phyloP scores from a whole-genome alignment of 306 rosid genomes.

The Sechiopsis laciniata region DNA sequence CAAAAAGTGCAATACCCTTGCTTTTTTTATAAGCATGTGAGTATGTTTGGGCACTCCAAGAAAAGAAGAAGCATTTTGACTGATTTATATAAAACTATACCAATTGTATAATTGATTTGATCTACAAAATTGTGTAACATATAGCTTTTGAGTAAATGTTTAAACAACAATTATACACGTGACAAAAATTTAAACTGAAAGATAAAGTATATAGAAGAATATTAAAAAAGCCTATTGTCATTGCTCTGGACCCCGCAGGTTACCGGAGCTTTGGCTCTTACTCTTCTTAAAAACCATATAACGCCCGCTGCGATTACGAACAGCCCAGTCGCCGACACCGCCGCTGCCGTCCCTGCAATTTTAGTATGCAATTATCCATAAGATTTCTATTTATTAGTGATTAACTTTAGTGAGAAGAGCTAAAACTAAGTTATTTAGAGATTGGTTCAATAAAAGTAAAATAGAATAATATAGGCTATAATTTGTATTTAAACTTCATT shows the following conservation, averaged over 20 bases:
- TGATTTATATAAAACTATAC: neutral
- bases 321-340: conserved; percentile 56
- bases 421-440: no score
- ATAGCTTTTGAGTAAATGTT: neutral
- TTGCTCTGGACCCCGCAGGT: conserved; percentile 90
- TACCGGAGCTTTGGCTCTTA: conserved; percentile 73
- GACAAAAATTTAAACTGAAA: neutral
- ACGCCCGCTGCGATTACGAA: conserved; percentile 75
- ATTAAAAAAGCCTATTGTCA: conserved; percentile 73
- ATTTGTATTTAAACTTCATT: neutral
- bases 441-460: neutral
- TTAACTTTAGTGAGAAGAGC: no score
- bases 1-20: conserved; percentile 22
- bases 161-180: neutral
- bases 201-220: neutral
- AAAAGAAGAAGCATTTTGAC: neutral
- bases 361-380: neutral
- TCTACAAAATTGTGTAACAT: conserved; percentile 16
- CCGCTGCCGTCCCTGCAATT: conserved; percentile 59
- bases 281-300: conserved; percentile 64
- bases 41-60: conserved; percentile 21
- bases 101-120: conserved; percentile 2
- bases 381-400: neutral
- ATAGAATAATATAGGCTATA: neutral
- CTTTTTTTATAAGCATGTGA: conserved; percentile 20